Base-by-base conservation (phyloP, 306 rosid species). In the Psophocarpus tetragonolobus region DNA sequence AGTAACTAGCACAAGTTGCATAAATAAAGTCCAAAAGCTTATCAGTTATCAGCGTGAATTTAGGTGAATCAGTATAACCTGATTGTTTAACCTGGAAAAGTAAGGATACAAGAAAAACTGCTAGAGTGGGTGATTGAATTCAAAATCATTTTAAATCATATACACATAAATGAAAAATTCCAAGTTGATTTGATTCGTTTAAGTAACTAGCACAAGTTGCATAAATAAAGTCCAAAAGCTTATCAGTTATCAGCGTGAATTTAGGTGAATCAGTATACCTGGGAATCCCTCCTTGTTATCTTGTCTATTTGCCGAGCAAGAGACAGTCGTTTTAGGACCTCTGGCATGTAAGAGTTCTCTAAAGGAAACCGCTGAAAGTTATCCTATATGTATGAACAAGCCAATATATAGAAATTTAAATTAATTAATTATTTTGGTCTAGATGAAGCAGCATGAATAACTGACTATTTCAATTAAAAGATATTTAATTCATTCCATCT, bases 251-350 rank as follows among this genome's bases (percentile, higher is more conserved):
- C 70, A 26, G 56, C 18, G 42, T 48, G 35, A 32, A 67, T 26
- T 83, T 56, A 62, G 75, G 80, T 76, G 27, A 69, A 86, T 32
- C 24, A 27, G 13, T 69, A 84, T 86, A 95, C 97, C 97, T 89
- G 90, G 44, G 97, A 95, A 77, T 87, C 91, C 84, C 91, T 92
- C 76, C 89, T 89, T 24, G 75, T n/a, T 85, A 92, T 86, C 84
- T 92, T 91, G 91, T 92, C 97, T 50, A 95, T 91, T 88, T 91
- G 97, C 56, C 93, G 88, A 2, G 97, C 96, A 85, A 92, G 88
- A 75, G 97, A 92, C 84, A 95, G 53, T 12, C 93, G 90, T 82
- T 90, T 92, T 71, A 88, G 84, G 82, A 92, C 90, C 84, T 88
- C 97, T 57, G 99, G 94, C 90, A 91, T 85, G 90, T 91, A 95